Percentiles rank a stretch among this genome's conserved stretches.
Conservation (phyloP, 164 flowering plant species). For the Saururus chinensis region DNA sequence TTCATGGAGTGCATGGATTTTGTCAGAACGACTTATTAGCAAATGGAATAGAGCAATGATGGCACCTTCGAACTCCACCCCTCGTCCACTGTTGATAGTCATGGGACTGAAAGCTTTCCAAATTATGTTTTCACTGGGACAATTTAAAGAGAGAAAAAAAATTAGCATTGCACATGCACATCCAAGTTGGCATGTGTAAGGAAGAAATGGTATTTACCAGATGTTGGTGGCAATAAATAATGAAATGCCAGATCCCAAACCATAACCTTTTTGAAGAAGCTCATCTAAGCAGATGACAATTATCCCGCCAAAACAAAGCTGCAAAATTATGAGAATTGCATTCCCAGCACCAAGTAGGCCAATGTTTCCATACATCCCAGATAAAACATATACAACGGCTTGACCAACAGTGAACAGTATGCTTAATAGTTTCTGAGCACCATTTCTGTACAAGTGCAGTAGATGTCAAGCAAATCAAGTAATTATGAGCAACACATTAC, state of each 20-base stretch:
- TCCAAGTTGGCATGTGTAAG: not conserved
- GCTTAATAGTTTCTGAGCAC: slow-evolving; percentile 43
- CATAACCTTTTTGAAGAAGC: too few relatives aligned
- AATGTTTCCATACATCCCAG: slow-evolving; percentile 50
- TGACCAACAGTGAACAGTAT: slow-evolving; percentile 46
- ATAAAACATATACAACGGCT: slow-evolving; percentile 44
- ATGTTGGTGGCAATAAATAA: slow-evolving; percentile 44
- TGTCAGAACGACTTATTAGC: slow-evolving; percentile 31
- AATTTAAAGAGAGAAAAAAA: not conserved
- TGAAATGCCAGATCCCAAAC: slow-evolving; percentile 43
- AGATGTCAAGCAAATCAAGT: slow-evolving; percentile 11
- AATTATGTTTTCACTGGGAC: slow-evolving; percentile 35
- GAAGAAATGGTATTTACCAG: slow-evolving; percentile 18
- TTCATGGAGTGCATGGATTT: slow-evolving; percentile 36
- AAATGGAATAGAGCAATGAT: slow-evolving; percentile 37
- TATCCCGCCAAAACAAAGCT: slow-evolving; percentile 44
- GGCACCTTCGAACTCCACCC: slow-evolving; percentile 45
- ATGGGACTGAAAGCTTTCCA: slow-evolving; percentile 53
- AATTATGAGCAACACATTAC: too few relatives aligned
- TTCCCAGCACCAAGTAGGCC: slow-evolving; percentile 42
- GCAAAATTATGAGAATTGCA: slow-evolving; percentile 44
- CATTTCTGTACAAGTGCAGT: slow-evolving; percentile 54
- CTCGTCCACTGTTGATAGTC: slow-evolving; percentile 36
- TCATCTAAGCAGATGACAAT: slow-evolving; percentile 42
- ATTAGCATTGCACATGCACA: not conserved